phyloP scores from a whole-genome alignment of 305 asterid species.

The Fraxinus albicans region DNA sequence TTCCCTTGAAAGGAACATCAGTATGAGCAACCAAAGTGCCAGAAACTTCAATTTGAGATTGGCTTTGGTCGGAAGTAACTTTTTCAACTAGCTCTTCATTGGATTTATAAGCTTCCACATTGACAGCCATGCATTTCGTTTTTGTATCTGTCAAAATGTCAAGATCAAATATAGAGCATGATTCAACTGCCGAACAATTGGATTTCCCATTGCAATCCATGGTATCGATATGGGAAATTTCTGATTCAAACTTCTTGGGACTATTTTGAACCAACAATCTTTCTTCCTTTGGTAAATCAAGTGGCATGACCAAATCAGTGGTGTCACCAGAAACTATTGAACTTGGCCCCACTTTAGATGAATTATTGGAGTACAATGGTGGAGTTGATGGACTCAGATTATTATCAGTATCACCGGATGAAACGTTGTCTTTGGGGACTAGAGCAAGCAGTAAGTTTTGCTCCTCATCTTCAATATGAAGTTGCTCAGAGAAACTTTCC shows the following conservation, averaged over 20 bases:
- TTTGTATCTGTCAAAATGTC: constrained; percentile 16
- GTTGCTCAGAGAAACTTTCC: constrained; percentile 24
- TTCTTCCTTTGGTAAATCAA: constrained; percentile 22
- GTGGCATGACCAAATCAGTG: constrained; percentile 7
- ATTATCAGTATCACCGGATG: constrained; percentile 24
- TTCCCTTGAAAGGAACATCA: constrained; percentile 46
- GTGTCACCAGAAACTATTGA: constrained; percentile 23
- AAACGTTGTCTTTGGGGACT: constrained; percentile 22
- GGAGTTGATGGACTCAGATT: constrained; percentile 27
- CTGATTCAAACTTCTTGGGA: constrained; percentile 23
- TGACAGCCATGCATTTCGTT: constrained; percentile 25
- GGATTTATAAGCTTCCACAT: constrained; percentile 25
- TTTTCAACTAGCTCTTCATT: constrained; percentile 15
- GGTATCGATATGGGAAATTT: constrained; percentile 2
- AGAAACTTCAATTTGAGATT: constrained; percentile 16
- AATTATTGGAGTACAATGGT: constrained; percentile 19
- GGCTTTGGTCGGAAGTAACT: constrained; percentile 26
- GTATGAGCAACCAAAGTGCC: constrained; percentile 22
- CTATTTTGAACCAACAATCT: constrained; percentile 12
- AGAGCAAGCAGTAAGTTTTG: not conserved
- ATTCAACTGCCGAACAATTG: constrained; percentile 18
- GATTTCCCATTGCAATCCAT: constrained; percentile 20
- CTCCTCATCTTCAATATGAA: constrained; percentile 20
- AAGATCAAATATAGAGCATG: constrained; percentile 18
- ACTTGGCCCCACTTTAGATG: constrained; percentile 24